Base-by-base conservation (phyloP, 2,329 filamentous ascomycete genomes). In the Sclerotinia nivalis region DNA sequence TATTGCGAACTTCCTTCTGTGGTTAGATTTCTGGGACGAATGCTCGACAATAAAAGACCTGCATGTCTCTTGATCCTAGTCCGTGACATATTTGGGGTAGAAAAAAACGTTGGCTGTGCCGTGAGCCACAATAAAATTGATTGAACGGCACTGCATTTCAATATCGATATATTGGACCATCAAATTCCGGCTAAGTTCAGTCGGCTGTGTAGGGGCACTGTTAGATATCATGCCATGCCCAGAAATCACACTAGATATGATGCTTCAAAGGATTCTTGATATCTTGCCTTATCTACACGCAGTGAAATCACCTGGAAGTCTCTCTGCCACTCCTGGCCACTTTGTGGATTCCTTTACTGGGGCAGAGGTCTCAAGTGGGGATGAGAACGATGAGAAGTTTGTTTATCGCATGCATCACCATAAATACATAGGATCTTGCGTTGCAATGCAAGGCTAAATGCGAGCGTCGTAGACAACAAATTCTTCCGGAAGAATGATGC, bases 61-160 rank as follows among this genome's bases (percentile, higher is more conserved):
- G 60, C 18, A 50, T 62, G 60, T 37, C 28, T 62, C 28, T 62
- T n/a, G 28, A 62, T 62, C 60, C 60, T 37, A 50, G 60, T 50
- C 45, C 12, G 45, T 50, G 28, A 50, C 28, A 34, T 62, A 22
- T n/a, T 61, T 34, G 28, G 25, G 65, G 54, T 49, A 34, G 54
- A 43, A 61, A 40, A 56, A 43, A 68, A 68, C 66, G 66, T 58
- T 47, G 31, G 45, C 47, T 68, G 43, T 68, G 65, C 55, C 66
- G 66, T 37, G 62, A 62, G 66, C 66, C 66, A 68, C 66, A 62
- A 40, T 68, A 68, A 40, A 34, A 34, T 31, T 68, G 66, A 60
- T 43, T 60, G 66, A 61, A 54, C 66, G 47, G 60, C 20, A 68
- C 47, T 60, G 66, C 66, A 62, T 50, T 54, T 40, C 43, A 62